Conservation (phyloP, 2,329 filamentous ascomycete genomes). For the Botrytis deweyae region DNA sequence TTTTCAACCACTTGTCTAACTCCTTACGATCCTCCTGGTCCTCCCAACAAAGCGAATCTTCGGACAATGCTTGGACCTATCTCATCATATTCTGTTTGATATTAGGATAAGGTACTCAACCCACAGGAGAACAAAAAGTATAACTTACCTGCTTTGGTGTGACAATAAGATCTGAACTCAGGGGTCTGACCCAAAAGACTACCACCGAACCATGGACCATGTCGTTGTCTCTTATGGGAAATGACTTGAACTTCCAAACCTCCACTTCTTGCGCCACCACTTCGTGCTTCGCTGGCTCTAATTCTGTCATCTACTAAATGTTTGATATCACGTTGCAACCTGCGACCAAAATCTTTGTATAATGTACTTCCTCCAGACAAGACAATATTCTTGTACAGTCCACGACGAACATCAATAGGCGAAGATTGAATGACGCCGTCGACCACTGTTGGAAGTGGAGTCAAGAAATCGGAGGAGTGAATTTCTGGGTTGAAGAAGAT, state of each 20-base stretch:
- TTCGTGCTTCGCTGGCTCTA: slow-evolving; percentile 84
- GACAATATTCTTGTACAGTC: slow-evolving; percentile 99
- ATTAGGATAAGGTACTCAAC: not conserved
- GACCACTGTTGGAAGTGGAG: slow-evolving; percentile 88
- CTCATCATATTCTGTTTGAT: slow-evolving; percentile 67
- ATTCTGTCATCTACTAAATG: slow-evolving; percentile 93
- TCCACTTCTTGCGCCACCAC: slow-evolving; percentile 84
- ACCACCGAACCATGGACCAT: slow-evolving; percentile 98
- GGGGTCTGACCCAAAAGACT: slow-evolving; percentile 95
- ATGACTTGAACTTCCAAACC: slow-evolving; percentile 97
- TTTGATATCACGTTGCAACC: slow-evolving; percentile 95
- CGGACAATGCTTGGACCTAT: slow-evolving; percentile 94
- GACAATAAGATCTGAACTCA: slow-evolving; percentile 98
- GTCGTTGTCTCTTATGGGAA: slow-evolving; percentile 93
- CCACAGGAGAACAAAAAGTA: not conserved
- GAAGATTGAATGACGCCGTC: slow-evolving; percentile 97
- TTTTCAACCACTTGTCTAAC: not conserved
- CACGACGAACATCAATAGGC: slow-evolving; percentile 93
- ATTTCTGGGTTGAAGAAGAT: slow-evolving; percentile 99
- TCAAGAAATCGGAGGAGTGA: slow-evolving; percentile 97
- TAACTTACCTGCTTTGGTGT: slow-evolving; percentile 67
- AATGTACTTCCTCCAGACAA: slow-evolving; percentile 94
- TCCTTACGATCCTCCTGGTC: slow-evolving; percentile 72
- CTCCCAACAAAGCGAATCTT: slow-evolving; percentile 89
- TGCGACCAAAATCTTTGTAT: slow-evolving; percentile 96